Base-by-base conservation (phyloP, 148 eudicot genomes). In the Rhododendron griersonianum region DNA sequence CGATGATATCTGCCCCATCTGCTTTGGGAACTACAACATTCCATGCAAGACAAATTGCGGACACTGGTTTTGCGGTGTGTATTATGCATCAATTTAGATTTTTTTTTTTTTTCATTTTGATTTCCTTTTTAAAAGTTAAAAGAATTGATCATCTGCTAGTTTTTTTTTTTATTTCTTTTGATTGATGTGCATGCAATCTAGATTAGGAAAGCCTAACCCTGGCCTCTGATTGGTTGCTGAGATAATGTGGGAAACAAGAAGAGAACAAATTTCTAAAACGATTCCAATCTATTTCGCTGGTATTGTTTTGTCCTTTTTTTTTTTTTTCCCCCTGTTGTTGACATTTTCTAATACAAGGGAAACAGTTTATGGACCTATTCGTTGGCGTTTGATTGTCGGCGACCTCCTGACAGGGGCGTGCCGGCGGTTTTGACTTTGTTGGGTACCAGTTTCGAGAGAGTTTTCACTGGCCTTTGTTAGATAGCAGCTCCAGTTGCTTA, bases 31-130 rank as follows among this genome's bases (percentile, higher is more conserved):
- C 2, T 87, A 87, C 86, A 69, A 81, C 79, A 82, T 89, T 61
- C 86, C 91, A 2, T 87, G 86, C 82, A 87, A 84, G 81, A 87
- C 91, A 1, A 87, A 80, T 39, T 89, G 91, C 44, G 91, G 88
- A 28, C 91, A 89, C 61, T 89, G 89, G 91, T 89, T 83, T 80
- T 89, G 91, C 51, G 89, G 91, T 85, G 76, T 19, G 45, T 81
- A 19, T 15, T 15, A 14, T 41, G 44, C 7, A 1, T 41, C 44
- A 41, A 41, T 41, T 41, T 41, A 41, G 44, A 5, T 0, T 28
- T 28, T 35, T 0, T 18, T 59, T 59, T 59, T 5, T 7, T 61
- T 61, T 61, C 69, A 0, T 61, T 61, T 61, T 21, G 11, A 61
- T 61, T 61, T 61, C 69, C 69, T 5, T 61, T 23, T 61, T 23